phyloP scores from a whole-genome alignment of 345 rosid species.

The Angophora floribunda region DNA sequence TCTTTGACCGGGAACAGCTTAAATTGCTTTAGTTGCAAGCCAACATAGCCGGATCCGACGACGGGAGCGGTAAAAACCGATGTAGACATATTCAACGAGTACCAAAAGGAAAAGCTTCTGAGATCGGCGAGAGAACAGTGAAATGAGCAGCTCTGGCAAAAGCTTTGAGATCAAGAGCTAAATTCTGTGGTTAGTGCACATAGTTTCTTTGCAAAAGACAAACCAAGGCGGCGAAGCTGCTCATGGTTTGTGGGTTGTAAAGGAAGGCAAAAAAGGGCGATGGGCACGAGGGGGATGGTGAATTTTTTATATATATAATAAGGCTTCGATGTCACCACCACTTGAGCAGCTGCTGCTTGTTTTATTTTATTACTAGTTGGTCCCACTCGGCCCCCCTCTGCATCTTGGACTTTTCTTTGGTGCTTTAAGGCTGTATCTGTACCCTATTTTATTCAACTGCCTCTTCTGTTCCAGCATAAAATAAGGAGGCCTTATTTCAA shows the following conservation, averaged over 20 bases:
- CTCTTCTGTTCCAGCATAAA: not conserved
- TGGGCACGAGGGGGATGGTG: not conserved
- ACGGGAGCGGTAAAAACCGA: slow-evolving; percentile 26
- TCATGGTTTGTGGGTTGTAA: not conserved
- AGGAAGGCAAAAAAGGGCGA: not conserved
- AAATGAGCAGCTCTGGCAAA: not conserved
- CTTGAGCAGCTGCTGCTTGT: not conserved
- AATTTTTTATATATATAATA: not conserved
- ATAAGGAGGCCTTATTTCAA: not conserved
- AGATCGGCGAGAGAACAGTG: not conserved
- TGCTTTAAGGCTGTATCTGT: not conserved
- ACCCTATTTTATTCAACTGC: not conserved
- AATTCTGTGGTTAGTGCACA: slow-evolving; percentile 8
- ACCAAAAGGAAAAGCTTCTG: not conserved
- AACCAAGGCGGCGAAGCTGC: not conserved
- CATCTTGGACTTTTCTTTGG: not conserved
- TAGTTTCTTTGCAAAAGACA: not conserved
- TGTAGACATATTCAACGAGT: slow-evolving; percentile 24
- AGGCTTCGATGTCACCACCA: not conserved
- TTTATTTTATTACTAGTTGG: not conserved
- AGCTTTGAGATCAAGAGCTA: not conserved
- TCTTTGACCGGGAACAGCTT: slow-evolving; percentile 18
- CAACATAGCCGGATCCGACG: slow-evolving; percentile 12
- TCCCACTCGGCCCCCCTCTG: not conserved
- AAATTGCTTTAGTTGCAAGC: slow-evolving; percentile 18